Evolutionary conservation across 805 yeast species (phyloP), one percentile per base, ranked within the genome.

Genomic region (Jamesozyma jinghongensis): DNA sequence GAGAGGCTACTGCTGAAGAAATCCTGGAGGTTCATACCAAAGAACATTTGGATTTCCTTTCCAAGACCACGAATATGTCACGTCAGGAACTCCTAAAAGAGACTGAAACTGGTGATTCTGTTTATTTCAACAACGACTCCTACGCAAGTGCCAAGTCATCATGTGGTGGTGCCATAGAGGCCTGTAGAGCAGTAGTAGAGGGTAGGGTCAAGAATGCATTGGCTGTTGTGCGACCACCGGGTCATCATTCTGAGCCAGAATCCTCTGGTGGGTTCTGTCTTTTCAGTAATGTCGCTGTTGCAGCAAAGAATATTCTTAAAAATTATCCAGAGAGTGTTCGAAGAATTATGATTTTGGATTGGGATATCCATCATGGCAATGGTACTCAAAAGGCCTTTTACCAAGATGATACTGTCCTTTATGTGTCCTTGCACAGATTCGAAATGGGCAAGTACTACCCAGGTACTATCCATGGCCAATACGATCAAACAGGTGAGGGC

Each of bases 351-450:
- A 79, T 92, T 44, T 56, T 88, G 18, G 99, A 92, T 62, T 92
- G 99, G 99, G 99, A 92, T 62, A 87, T 92, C 36, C 99, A 92
- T 63, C 99, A 92, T 61, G 99, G 99, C 19, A 92, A 92, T 61
- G 99, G 99, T 31, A 92, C 99, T 1, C 98, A 92, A 62, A 81
- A 83, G 58, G 86, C 94, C 2, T 92, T 92, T 52, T 76, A 76
- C 50, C 75, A 85, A 48, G 96, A 92, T 57, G 94, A 94, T 20
- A 69, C 94, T 41, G 97, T 92, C 7, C 69, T 92, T 28, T 92
- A 92, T 62, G 77, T 92, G 34, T 88, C 97, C 0, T 64, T 90
- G 25, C 99, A 92, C 63, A 75, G 98, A 48, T 90, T 84, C 58
- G 97, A 92, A 54, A 76, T 81, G 48, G 97, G 95, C 0, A 77